Evolutionary conservation across 2,329 filamentous ascomycete species (phyloP).

Genomic region (Aspergillus tubingensis): DNA sequence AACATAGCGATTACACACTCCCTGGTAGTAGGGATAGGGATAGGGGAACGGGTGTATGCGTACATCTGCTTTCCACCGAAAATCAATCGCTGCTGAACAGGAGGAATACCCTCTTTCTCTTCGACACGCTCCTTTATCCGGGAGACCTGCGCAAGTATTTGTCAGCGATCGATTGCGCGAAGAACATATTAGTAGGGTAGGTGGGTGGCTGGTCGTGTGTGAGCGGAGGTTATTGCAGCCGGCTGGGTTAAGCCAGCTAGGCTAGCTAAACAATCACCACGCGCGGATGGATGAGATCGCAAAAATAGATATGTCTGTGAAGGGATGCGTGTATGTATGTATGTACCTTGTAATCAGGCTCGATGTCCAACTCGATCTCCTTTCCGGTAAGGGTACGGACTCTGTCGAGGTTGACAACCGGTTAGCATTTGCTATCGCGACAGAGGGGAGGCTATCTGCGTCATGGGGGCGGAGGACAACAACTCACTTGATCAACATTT

Average conservation of each 20-base stretch:
- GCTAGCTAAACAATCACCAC: too few species aligned
- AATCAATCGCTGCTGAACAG: slow-evolving; percentile 93
- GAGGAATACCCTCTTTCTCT: slow-evolving; percentile 98
- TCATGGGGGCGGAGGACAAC: slow-evolving; percentile 1
- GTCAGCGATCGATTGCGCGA: background rate
- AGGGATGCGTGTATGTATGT: background rate
- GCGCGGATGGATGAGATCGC: background rate
- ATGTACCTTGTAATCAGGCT: slow-evolving; percentile 82
- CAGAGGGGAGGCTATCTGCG: background rate
- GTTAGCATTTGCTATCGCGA: slow-evolving; percentile 12
- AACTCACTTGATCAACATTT: slow-evolving; percentile 56
- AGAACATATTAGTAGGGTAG: background rate
- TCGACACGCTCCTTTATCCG: slow-evolving; percentile 99
- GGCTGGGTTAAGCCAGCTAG: background rate
- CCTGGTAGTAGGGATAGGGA: background rate
- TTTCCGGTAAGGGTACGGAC: slow-evolving; percentile 97
- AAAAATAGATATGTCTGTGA: too few species aligned
- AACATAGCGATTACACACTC: background rate
- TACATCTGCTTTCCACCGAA: slow-evolving; percentile 98
- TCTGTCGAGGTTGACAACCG: slow-evolving; percentile 52
- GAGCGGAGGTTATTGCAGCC: too few species aligned
- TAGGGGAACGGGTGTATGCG: background rate
- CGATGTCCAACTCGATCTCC: slow-evolving; percentile 98
- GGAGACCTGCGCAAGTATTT: slow-evolving; percentile 63
- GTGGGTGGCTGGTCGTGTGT: too few species aligned